These are phyloP conservation scores for Fremontodendron californicum DNA, from an alignment of 345 rosid genomes.

Conservation along the genomic window DNA sequence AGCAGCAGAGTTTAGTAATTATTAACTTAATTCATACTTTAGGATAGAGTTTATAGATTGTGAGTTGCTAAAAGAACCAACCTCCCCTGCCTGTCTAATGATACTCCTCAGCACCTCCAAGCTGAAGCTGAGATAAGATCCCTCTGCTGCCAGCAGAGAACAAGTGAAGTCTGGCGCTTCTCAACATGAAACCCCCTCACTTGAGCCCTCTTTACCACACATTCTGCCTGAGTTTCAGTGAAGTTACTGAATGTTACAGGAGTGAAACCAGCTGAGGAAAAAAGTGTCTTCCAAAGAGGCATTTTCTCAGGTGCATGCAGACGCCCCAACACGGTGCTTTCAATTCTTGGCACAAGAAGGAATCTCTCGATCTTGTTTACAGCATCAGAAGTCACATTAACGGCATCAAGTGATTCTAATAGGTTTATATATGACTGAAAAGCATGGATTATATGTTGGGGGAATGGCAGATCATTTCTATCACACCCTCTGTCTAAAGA, in stretches of 20 bases:
- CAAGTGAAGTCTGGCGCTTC: slow-evolving; percentile 45
- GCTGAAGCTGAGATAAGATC: slow-evolving; percentile 55
- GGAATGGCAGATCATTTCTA: slow-evolving; percentile 43
- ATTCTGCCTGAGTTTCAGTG: slow-evolving; percentile 52
- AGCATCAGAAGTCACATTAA: slow-evolving; percentile 35
- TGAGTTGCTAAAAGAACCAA: slow-evolving; percentile 22
- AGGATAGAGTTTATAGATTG: slow-evolving; percentile 15
- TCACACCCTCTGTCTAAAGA: slow-evolving; percentile 43
- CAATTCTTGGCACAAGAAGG: slow-evolving; percentile 46
- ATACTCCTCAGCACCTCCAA: slow-evolving; percentile 43
- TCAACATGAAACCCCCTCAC: slow-evolving; percentile 53
- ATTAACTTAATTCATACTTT: slow-evolving; percentile 21
- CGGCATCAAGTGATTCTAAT: slow-evolving; percentile 47
- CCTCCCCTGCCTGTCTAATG: slow-evolving; percentile 16
- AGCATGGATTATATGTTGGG: slow-evolving; percentile 43
- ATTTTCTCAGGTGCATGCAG: slow-evolving; percentile 30
- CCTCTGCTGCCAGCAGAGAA: slow-evolving; percentile 49
- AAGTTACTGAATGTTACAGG: slow-evolving; percentile 45
- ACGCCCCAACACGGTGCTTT: slow-evolving; percentile 43
- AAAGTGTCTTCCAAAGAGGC: slow-evolving; percentile 49
- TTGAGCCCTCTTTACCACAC: slow-evolving; percentile 43
- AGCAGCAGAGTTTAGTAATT: slow-evolving; percentile 24
- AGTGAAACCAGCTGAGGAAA: slow-evolving; percentile 41
- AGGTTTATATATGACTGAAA: slow-evolving; percentile 39
- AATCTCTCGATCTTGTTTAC: slow-evolving; percentile 52